A percentile compares a stretch with the other conserved stretches of the same genome.
Evolutionary conservation across 768 basidiomycete species (phyloP).

Genomic region (Hygrophorus pudorinus): DNA sequence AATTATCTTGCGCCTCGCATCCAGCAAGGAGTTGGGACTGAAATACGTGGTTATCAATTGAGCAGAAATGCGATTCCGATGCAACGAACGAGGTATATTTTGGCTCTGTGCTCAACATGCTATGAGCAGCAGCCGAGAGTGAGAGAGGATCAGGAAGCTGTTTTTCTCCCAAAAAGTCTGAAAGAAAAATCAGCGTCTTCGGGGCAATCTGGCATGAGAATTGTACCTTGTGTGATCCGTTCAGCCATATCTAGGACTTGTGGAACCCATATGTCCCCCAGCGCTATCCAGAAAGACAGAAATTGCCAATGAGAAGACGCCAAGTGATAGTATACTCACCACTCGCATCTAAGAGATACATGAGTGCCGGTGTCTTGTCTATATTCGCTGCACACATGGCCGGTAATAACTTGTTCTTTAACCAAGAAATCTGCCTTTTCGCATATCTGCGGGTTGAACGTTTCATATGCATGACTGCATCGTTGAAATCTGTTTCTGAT

Average conservation of each 20-base stretch:
- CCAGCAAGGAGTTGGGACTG: slow-evolving; percentile 50
- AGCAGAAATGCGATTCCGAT: not conserved
- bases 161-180: slow-evolving; percentile 46
- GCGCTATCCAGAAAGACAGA: slow-evolving; percentile 21
- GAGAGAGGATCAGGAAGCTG: slow-evolving; percentile 45
- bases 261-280: slow-evolving; percentile 47
- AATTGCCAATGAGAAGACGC: not conserved
- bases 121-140: slow-evolving; percentile 44
- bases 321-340: slow-evolving; percentile 25
- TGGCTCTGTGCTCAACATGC: slow-evolving; percentile 35
- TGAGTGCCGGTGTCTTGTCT: slow-evolving; percentile 22
- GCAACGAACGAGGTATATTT: slow-evolving; percentile 17
- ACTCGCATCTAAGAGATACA: slow-evolving; percentile 60
- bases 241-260: slow-evolving; percentile 45
- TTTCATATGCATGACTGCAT: slow-evolving; percentile 74
- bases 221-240: slow-evolving; percentile 37
- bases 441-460: slow-evolving; percentile 84
- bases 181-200: not conserved
- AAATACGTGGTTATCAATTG: not conserved
- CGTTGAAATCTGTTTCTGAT: slow-evolving; percentile 32
- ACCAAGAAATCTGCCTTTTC: slow-evolving; percentile 86
- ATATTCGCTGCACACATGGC: slow-evolving; percentile 43
- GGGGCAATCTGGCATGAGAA: not conserved
- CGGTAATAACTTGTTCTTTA: slow-evolving; percentile 81
- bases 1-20: slow-evolving; percentile 43